Evolutionary conservation across 352 stramenopile species (phyloP).

Genomic region (Phytophthora fragariaefolia): DNA sequence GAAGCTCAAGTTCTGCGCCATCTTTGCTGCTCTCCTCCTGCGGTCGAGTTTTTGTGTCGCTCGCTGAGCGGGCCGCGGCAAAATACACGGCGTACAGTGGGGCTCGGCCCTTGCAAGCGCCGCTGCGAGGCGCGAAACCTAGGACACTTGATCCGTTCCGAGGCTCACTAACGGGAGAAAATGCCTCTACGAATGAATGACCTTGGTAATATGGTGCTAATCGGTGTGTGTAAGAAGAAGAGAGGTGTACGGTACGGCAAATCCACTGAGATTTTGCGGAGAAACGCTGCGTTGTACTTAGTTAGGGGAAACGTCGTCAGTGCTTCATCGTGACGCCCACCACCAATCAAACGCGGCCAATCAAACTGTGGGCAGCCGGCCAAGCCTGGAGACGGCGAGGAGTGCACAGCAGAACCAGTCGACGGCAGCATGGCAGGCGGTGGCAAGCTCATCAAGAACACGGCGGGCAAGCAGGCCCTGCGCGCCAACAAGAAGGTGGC

Average conservation of each 20-base stretch:
- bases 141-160: no score
- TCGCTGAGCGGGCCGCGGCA: no score
- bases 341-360: conserved; percentile 56
- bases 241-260: no score
- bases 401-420: conserved; percentile 34
- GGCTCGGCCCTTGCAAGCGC: no score
- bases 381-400: no score
- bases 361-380: conserved; percentile 21
- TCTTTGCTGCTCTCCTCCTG: conserved; percentile 22
- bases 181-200: no score
- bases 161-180: no score
- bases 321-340: conserved; percentile 14
- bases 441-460: conserved; percentile 72
- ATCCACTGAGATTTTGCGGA: not conserved
- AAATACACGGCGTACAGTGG: not conserved
- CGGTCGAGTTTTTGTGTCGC: conserved; percentile 28
- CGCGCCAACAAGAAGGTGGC: conserved; percentile 68
- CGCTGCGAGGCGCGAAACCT: no score
- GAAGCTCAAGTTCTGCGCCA: conserved; percentile 72
- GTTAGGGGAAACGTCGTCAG: not conserved
- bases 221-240: no score
- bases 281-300: not conserved
- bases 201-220: no score
- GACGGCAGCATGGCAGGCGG: conserved; percentile 60
- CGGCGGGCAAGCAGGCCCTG: conserved; percentile 71